These are phyloP conservation scores for Aureobasidium uvarum DNA, from an alignment of 2,329 filamentous ascomycete species.

Conservation along the genomic window DNA sequence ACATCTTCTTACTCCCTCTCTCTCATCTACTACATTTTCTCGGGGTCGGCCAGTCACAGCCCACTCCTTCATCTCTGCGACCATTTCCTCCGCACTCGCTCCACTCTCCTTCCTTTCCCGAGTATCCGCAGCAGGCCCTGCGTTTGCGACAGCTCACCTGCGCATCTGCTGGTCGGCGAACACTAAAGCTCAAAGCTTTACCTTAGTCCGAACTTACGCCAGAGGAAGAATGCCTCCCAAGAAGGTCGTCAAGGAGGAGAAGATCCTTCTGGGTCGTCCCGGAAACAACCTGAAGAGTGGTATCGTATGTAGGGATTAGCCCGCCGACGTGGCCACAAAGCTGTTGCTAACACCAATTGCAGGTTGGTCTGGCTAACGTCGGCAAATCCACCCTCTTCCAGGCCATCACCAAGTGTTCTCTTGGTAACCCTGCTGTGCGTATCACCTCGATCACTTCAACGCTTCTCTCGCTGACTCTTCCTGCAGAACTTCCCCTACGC, in stretches of 20 bases:
- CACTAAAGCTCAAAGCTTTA: constrained; percentile 27
- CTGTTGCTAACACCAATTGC: constrained; percentile 28
- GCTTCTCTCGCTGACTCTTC: neutral
- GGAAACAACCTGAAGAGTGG: constrained; percentile 99
- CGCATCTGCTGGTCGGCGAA: constrained; percentile 27
- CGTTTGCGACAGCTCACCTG: constrained; percentile 31
- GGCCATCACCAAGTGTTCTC: constrained; percentile 94
- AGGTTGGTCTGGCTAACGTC: constrained; percentile 98
- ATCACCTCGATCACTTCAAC: constrained; percentile 26
- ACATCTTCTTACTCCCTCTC: neutral
- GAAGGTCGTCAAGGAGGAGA: constrained; percentile 88
- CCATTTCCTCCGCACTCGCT: constrained; percentile 34
- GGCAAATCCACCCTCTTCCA: constrained; percentile 99
- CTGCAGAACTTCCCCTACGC: constrained; percentile 93
- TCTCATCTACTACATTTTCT: constrained; percentile 9
- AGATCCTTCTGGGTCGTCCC: constrained; percentile 90
- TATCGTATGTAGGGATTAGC: constrained; percentile 68
- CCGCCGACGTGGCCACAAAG: constrained; percentile 28
- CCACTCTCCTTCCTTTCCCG: constrained; percentile 30
- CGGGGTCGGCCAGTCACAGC: constrained; percentile 35
- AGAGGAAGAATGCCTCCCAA: constrained; percentile 90
- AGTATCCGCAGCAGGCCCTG: constrained; percentile 39
- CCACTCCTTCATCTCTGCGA: constrained; percentile 32
- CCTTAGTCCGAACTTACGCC: constrained; percentile 50
- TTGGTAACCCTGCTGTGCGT: constrained; percentile 93